phyloP scores from a whole-genome alignment of 106 monocot species.

The Xerophyta viscosa region DNA sequence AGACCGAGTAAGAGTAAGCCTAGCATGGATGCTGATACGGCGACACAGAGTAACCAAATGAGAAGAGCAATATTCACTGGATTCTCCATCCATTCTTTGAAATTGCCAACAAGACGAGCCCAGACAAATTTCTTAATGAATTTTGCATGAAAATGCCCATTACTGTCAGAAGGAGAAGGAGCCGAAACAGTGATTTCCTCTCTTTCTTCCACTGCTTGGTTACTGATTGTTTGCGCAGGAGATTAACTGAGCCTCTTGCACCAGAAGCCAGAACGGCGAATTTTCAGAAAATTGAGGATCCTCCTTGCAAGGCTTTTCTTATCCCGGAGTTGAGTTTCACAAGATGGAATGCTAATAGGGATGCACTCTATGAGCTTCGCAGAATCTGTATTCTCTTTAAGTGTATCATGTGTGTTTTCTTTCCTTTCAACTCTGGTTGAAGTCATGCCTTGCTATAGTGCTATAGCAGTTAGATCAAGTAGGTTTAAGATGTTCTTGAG shows the following conservation, averaged over 20 bases:
- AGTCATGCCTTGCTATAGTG: too few species aligned
- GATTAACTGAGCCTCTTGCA: slow-evolving; percentile 12
- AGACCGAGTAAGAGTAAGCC: slow-evolving; percentile 54
- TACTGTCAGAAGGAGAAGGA: slow-evolving; percentile 20
- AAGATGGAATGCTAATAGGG: too few species aligned
- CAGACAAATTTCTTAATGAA: slow-evolving; percentile 20
- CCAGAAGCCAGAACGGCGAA: too few species aligned
- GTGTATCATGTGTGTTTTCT: too few species aligned
- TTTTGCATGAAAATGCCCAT: slow-evolving; percentile 10
- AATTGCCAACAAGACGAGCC: slow-evolving; percentile 6
- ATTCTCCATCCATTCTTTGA: slow-evolving; percentile 10
- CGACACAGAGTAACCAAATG: slow-evolving; percentile 35
- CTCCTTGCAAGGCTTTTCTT: not conserved
- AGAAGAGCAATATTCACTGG: slow-evolving; percentile 25
- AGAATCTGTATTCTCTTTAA: too few species aligned
- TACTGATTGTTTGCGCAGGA: slow-evolving; percentile 16
- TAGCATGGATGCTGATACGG: slow-evolving; percentile 21
- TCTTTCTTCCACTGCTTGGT: slow-evolving; percentile 2
- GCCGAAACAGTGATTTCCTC: slow-evolving; percentile 28
- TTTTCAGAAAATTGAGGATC: slow-evolving; percentile 6
- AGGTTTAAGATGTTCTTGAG: too few species aligned
- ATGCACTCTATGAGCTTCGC: too few species aligned
- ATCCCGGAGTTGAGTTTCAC: too few species aligned
- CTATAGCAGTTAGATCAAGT: too few species aligned
- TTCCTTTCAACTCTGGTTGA: too few species aligned